A percentile compares a stretch with the other conserved stretches of the same genome.
phyloP scores from a whole-genome alignment of 352 stramenopile species.

The Globisporangium abappressorium region DNA sequence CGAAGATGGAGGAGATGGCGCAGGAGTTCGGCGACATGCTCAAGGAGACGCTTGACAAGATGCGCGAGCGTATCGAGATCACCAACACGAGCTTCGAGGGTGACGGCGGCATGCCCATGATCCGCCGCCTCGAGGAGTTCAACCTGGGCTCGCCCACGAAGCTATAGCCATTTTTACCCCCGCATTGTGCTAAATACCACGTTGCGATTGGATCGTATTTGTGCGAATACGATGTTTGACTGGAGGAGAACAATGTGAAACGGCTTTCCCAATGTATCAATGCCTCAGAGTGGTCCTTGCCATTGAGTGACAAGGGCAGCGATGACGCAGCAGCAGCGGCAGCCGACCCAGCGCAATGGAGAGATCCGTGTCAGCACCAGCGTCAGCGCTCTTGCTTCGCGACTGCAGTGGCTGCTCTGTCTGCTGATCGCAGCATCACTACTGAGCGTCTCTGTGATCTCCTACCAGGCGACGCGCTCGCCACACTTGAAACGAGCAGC shows the following conservation, averaged over 20 bases:
- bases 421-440: conserved; percentile 9
- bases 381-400: background rate
- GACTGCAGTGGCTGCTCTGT: conserved; percentile 2
- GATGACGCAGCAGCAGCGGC: background rate
- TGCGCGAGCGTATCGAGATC: conserved; percentile 93
- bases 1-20: conserved; percentile 94
- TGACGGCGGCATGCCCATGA: conserved; percentile 70
- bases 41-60: conserved; percentile 93
- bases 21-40: conserved; percentile 94
- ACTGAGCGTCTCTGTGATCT: conserved; percentile 9
- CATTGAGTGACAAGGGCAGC: background rate
- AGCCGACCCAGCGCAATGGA: background rate
- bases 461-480: background rate
- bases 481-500: conserved; percentile 1
- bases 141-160: conserved; percentile 67
- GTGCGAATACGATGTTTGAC: background rate
- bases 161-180: conserved; percentile 14
- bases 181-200: background rate
- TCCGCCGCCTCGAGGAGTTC: conserved; percentile 85
- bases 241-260: conserved; percentile 6
- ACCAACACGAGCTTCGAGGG: conserved; percentile 89
- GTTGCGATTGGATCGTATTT: conserved; percentile 8
- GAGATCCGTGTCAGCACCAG: background rate
- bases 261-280: background rate
- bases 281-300: background rate